These are phyloP conservation scores for Gossypium thurberi DNA, from an alignment of 345 rosid genomes.

Conservation along the genomic window DNA sequence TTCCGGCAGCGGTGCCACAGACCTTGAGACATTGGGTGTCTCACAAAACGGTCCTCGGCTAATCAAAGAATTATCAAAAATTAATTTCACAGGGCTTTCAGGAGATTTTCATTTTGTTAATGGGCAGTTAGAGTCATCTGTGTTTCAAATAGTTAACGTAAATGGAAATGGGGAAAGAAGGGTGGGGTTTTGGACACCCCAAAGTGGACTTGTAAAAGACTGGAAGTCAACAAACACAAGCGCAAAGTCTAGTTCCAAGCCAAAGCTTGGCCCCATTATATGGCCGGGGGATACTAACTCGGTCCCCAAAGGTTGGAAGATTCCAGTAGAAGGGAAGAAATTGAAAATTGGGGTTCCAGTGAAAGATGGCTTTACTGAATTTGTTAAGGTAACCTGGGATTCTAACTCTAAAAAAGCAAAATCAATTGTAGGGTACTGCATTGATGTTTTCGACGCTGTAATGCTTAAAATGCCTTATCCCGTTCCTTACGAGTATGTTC, in stretches of 20 bases:
- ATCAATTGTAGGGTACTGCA: constrained; percentile 29
- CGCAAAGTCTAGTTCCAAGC: constrained; percentile 22
- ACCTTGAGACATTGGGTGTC: constrained; percentile 34
- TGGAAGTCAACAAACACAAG: constrained; percentile 5
- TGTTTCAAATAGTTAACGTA: constrained; percentile 39
- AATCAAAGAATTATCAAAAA: constrained; percentile 20
- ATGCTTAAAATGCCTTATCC: constrained; percentile 35
- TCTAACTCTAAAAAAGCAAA: constrained; percentile 1
- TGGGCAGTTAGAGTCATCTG: constrained; percentile 26
- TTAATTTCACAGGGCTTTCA: constrained; percentile 33
- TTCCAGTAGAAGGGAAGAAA: constrained; percentile 36
- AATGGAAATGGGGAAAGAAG: constrained; percentile 19
- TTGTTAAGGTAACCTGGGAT: constrained; percentile 11
- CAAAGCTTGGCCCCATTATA: constrained; percentile 22
- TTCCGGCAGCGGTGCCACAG: constrained; percentile 16
- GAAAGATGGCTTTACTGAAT: background rate
- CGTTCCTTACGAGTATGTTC: constrained; percentile 26
- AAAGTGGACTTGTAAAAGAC: constrained; percentile 29
- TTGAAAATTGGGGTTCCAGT: constrained; percentile 13
- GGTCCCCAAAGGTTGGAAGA: constrained; percentile 42
- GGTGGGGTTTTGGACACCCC: constrained; percentile 44
- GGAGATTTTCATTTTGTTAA: constrained; percentile 32
- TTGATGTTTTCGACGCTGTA: constrained; percentile 38
- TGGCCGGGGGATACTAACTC: constrained; percentile 37
- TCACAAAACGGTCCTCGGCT: constrained; percentile 40